Conservation (phyloP, 2,329 filamentous ascomycete genomes). For the Ascomycota sp. region DNA sequence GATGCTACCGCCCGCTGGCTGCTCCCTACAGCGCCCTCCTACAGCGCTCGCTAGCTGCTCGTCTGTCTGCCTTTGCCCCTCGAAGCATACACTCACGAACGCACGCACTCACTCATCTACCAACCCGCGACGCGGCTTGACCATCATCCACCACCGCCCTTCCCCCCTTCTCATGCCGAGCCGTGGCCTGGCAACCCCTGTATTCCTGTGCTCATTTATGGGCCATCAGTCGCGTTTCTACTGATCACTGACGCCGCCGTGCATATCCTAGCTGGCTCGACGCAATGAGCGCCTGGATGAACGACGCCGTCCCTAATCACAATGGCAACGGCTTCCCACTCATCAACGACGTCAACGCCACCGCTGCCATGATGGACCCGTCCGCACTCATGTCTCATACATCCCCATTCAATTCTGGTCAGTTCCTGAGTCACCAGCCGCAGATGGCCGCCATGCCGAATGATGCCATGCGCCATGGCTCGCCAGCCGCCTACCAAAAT, state of each 20-base stretch:
- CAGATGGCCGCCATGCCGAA: conserved; percentile 50
- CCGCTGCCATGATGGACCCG: conserved; percentile 43
- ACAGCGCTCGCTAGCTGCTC: conserved; percentile 3
- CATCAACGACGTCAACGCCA: conserved; percentile 38
- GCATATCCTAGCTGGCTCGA: conserved; percentile 23
- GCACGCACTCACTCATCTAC: conserved; percentile 12
- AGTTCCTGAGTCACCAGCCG: conserved; percentile 28
- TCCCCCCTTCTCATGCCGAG: conserved; percentile 14
- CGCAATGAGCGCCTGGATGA: conserved; percentile 56
- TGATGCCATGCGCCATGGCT: conserved; percentile 64
- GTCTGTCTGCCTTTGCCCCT: no score
- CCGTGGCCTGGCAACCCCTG: conserved; percentile 25
- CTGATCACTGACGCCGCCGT: conserved; percentile 24
- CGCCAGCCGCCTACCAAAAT: conserved; percentile 49
- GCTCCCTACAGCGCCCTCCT: conserved; percentile 7
- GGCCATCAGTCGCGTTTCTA: conserved; percentile 17
- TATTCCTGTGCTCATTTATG: conserved; percentile 14
- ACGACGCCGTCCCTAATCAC: conserved; percentile 48
- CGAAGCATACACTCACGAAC: conserved; percentile 1
- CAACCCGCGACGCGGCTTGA: conserved; percentile 21
- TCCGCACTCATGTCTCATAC: conserved; percentile 40
- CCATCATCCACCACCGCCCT: conserved; percentile 15
- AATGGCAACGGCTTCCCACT: conserved; percentile 50
- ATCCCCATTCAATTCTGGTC: conserved; percentile 38
- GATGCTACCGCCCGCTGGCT: conserved; percentile 1